Evolutionary conservation across 2,329 filamentous ascomycete species (phyloP), one percentile per base, ranked within the genome.

Genomic region (Fonsecaea nubica): DNA sequence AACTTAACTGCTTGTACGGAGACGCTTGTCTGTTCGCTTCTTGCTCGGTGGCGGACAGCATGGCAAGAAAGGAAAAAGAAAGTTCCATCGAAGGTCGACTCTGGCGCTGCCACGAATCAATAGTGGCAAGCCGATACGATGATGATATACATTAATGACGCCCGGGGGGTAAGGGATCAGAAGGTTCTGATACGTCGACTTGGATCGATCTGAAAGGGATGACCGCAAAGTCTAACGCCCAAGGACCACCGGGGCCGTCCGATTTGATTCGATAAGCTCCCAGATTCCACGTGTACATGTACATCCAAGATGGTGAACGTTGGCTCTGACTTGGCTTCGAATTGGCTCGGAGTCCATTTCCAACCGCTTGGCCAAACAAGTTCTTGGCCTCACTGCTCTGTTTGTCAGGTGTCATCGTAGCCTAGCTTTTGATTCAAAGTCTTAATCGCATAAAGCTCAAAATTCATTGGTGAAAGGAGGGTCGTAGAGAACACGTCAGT

Each of bases 101-200:
- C 42, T 9, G 42, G 42, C 42, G 21, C 45, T 10, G 45, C 45
- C 45, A 50, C 21, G 25, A 50, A 50, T 25, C 45, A 50, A 50
- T 50, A 50, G 45, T 5, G 45, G 45, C 67, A 54, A 63, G 52
- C 65, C 62, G 64, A 69, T 66, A 40, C 10, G 38, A 36, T 32
- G 38, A 56, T 21, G 25, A 42, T 56, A 61, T 63, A 62, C 54
- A 65, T 55, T 18, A 50, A 42, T n/a, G 21, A 35, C 13, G n/a
- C 61, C n/a, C 3, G 30, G 30, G 36, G 58, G 58, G 61, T 58
- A 10, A 58, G 45, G 50, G 64, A 69, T 69, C 67, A 55, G 53
- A 52, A 38, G 21, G 36, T 36, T 38, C 58, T 61, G 58, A 69
- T 65, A 58, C 62, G 60, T 50, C 58, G 25, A 25, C 12, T 45